phyloP scores from a whole-genome alignment of 2,329 filamentous ascomycete genomes.

The Calonectria leucothoes region DNA sequence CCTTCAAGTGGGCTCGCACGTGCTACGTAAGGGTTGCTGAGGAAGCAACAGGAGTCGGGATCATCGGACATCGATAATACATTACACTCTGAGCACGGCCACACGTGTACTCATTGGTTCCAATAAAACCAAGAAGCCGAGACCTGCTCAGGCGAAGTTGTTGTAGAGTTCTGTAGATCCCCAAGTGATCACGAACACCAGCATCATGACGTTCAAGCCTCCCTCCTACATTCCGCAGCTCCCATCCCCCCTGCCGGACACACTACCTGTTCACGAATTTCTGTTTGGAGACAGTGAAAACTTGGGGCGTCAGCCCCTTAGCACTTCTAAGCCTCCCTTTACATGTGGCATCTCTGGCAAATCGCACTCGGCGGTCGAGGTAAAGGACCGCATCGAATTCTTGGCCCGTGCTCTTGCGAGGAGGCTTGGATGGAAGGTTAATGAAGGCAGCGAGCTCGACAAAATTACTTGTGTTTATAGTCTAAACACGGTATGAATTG shows the following conservation, averaged over 20 bases:
- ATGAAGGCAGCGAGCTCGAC: conserved; percentile 7
- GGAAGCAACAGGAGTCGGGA: not conserved
- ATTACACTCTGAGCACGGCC: not conserved
- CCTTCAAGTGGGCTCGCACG: not conserved
- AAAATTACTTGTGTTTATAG: conserved; percentile 17
- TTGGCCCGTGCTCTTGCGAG: conserved; percentile 10
- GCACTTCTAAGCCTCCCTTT: conserved; percentile 12
- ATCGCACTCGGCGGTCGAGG: conserved; percentile 1
- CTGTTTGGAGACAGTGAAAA: conserved; percentile 10
- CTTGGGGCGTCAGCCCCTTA: conserved; percentile 3
- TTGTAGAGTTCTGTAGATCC: conserved; percentile 1
- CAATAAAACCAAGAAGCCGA: conserved; percentile 6
- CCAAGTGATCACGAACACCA: not conserved
- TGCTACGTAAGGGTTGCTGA: not conserved
- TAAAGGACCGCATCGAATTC: conserved; percentile 7
- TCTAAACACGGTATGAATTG: conserved; percentile 7
- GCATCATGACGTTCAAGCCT: conserved; percentile 9
- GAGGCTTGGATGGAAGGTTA: conserved; percentile 11
- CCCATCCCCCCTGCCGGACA: conserved; percentile 6
- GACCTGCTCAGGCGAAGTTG: not conserved
- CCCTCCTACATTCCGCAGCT: conserved; percentile 16
- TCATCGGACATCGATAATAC: not conserved
- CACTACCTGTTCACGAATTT: conserved; percentile 13
- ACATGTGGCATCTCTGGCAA: conserved; percentile 18
- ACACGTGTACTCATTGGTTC: conserved; percentile 12